Conservation (phyloP, 208 protist species). For the Herpetomonas samuelpessoai region DNA sequence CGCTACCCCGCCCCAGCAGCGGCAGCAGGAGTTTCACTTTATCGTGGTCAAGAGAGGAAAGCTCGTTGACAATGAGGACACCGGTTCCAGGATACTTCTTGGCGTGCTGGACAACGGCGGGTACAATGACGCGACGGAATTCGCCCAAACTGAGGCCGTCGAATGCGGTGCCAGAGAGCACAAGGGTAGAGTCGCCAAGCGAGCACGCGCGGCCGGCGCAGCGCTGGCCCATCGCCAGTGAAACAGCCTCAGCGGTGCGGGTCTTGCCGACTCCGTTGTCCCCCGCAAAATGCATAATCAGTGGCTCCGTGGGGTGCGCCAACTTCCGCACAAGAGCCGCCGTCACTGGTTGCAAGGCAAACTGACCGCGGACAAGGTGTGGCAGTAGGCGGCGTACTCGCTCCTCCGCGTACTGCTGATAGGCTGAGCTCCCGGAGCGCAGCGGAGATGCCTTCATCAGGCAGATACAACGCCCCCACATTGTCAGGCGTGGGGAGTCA, state of each 20-base stretch:
- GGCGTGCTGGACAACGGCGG: conserved; percentile 35
- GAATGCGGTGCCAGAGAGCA: conserved; percentile 54
- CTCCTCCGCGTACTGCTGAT: conserved; percentile 28
- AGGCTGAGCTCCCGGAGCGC: conserved; percentile 12
- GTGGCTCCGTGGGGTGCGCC: conserved; percentile 28
- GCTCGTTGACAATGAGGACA: conserved; percentile 71
- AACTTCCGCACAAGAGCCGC: conserved; percentile 47
- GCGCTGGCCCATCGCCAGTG: conserved; percentile 51
- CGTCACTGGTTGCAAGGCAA: conserved; percentile 34
- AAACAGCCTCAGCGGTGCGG: conserved; percentile 59
- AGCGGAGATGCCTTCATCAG: conserved; percentile 12
- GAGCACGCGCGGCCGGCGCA: conserved; percentile 30
- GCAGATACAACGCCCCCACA: conserved; percentile 17
- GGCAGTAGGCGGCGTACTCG: conserved; percentile 27
- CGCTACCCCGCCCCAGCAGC: conserved; percentile 37
- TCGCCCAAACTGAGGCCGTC: conserved; percentile 48
- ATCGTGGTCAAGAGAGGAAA: conserved; percentile 39
- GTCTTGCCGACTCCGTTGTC: conserved; percentile 89
- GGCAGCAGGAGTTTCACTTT: conserved; percentile 55
- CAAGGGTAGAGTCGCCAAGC: conserved; percentile 61
- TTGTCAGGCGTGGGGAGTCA: conserved; percentile 13
- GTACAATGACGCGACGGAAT: conserved; percentile 53
- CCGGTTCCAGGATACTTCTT: conserved; percentile 39
- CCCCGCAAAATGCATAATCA: conserved; percentile 75
- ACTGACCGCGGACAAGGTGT: conserved; percentile 44